Conservation (phyloP, 1,284 basidiomycete genomes). For the Vanrija sp. region DNA sequence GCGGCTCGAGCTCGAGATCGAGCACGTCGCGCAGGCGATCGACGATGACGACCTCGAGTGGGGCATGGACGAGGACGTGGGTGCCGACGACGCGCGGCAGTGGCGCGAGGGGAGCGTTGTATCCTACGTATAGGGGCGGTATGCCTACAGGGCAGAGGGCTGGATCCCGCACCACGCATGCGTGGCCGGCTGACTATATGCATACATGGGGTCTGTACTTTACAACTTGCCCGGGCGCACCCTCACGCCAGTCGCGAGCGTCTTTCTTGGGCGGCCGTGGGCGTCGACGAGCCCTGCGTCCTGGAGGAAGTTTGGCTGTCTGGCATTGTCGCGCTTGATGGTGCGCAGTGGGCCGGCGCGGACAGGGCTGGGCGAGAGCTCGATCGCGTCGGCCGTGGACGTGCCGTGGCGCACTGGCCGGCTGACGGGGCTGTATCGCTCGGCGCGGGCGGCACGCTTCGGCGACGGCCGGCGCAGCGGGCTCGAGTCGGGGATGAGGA, state of each 20-base stretch:
- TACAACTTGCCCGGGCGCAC: not conserved
- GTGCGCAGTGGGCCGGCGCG: no score
- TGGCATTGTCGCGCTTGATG: no score
- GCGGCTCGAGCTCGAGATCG: conserved; percentile 13
- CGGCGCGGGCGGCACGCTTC: not conserved
- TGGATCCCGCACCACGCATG: not conserved
- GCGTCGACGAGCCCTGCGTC: no score
- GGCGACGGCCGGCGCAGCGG: not conserved
- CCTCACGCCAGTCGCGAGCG: no score
- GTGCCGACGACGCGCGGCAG: conserved; percentile 26
- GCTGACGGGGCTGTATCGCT: no score
- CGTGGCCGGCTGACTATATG: not conserved
- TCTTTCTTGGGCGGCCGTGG: no score
- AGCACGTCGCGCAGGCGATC: conserved; percentile 13
- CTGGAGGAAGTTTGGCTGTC: no score
- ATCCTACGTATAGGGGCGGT: conserved; percentile 5
- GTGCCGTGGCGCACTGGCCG: no score
- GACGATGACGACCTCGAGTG: conserved; percentile 34
- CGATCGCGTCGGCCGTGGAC: no score
- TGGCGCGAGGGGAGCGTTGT: conserved; percentile 35
- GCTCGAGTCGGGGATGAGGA: not conserved
- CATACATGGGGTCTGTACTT: not conserved
- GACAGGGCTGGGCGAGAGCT: no score
- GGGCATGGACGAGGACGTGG: conserved; percentile 39
- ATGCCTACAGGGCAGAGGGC: not conserved